Base-by-base conservation (phyloP, 345 rosid genomes). In the Eutrema heterophyllum region DNA sequence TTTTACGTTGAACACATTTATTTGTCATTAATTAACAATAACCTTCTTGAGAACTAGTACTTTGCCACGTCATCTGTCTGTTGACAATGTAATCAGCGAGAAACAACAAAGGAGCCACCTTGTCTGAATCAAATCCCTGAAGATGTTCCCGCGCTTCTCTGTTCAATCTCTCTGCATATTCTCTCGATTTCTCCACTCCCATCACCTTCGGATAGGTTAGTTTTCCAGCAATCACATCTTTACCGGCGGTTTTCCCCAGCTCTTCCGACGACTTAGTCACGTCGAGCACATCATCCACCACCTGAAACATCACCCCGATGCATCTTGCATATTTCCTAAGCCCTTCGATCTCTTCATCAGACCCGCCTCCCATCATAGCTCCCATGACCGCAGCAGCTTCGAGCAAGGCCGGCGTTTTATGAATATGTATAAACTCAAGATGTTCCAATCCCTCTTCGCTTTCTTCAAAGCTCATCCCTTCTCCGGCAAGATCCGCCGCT, bases 231-330 rank as follows among this genome's bases (percentile, higher is more conserved):
- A 83, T 80, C 82, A 87, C 67, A 63, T 90, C 94, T 73, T 90
- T 90, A 12, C 97, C 92, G 0, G 94, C 97, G 4, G 90, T 91
- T 68, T 88, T 86, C 26, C 94, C 97, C 71, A 86, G 29, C 67
- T 85, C 89, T 51, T 84, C 49, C 0, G 94, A 87, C 4, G 97
- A 91, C 77, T 76, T 82, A 4, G 97, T 88, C 48, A 88, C 84
- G 53, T 88, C 94, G 63, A 86, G 90, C 69, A 88, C 95, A 70
- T 88, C 94, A 72, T 87, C 94, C 69, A 88, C 94, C 5, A 88
- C 92, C 49, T 91, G 95, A 72, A 87, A 87, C 82, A 91, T 68
- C 60, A 88, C 26, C 54, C 97, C 92, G 11, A 88, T 78, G 36
- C 76, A 73, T 49, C 86, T 78, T 6, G 89, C 94, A 32, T 80